phyloP scores from a whole-genome alignment of 495 filamentous ascomycete species.

The Aspergillus avenaceus region DNA sequence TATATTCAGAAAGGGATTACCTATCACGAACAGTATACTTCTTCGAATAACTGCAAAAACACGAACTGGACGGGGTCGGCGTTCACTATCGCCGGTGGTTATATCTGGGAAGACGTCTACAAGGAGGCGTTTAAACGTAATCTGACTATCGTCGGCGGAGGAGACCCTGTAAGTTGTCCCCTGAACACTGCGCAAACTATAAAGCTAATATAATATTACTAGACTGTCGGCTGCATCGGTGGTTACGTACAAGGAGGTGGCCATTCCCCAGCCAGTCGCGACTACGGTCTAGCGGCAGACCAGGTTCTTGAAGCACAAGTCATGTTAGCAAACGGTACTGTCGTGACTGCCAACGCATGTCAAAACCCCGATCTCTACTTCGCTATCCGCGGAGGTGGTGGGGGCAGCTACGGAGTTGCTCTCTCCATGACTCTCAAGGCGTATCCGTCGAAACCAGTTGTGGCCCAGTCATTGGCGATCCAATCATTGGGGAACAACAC shows the following conservation, averaged over 20 bases:
- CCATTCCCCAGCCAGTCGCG: slow-evolving; percentile 23
- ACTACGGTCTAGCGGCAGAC: slow-evolving; percentile 34
- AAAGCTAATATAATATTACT: background rate
- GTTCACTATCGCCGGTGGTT: slow-evolving; percentile 33
- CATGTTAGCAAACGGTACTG: slow-evolving; percentile 48
- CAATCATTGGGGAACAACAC: slow-evolving; percentile 10
- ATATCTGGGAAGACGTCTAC: slow-evolving; percentile 34
- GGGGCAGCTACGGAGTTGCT: slow-evolving; percentile 47
- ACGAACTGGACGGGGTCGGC: slow-evolving; percentile 27
- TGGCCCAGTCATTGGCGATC: slow-evolving; percentile 17
- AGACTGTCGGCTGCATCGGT: slow-evolving; percentile 34
- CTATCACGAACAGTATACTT: slow-evolving; percentile 20
- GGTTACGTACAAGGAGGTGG: slow-evolving; percentile 37
- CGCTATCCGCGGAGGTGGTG: slow-evolving; percentile 43
- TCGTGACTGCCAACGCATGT: slow-evolving; percentile 42
- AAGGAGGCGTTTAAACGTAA: slow-evolving; percentile 18
- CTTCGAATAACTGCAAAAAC: slow-evolving; percentile 10
- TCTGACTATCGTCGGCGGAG: slow-evolving; percentile 33
- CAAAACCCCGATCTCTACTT: slow-evolving; percentile 56
- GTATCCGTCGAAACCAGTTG: slow-evolving; percentile 22
- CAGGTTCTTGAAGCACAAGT: slow-evolving; percentile 39
- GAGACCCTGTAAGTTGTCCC: slow-evolving; percentile 21
- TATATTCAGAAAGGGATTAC: slow-evolving; percentile 26
- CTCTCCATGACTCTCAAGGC: slow-evolving; percentile 38
- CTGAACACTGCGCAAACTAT: background rate